Evolutionary conservation across 176 grass and related monocot genomes (phyloP).

Genomic region (Zizania latifolia): DNA sequence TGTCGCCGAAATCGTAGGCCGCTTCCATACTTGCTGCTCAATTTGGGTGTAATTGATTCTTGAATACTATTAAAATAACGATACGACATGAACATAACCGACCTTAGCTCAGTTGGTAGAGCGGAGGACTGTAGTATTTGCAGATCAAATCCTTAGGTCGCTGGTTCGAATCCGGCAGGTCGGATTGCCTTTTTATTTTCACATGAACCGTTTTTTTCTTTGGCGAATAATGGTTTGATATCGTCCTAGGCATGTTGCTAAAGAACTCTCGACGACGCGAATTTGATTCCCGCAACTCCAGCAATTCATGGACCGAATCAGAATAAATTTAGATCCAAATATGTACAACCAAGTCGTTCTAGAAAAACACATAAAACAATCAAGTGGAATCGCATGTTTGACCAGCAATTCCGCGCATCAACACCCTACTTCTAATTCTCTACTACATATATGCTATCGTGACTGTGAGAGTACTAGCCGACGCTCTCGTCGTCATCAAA

Average conservation of each 20-base stretch:
- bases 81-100: no score
- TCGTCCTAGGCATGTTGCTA: background rate
- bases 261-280: background rate
- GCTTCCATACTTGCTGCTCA: no score
- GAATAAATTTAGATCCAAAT: background rate
- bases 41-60: no score
- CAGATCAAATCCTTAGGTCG: constrained; percentile 91
- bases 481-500: background rate
- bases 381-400: background rate
- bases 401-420: background rate
- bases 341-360: background rate
- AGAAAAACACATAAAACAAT: background rate
- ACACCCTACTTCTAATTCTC: background rate
- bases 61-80: no score
- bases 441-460: background rate
- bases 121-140: constrained; percentile 80
- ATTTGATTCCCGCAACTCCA: background rate
- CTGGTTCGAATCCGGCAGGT: constrained; percentile 98
- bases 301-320: background rate
- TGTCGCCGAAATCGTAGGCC: no score
- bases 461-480: background rate
- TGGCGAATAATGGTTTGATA: no score
- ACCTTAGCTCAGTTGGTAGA: constrained; percentile 99
- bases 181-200: background rate
- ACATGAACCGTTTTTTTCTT: no score